A percentile compares a stretch with the other conserved stretches of the same genome.
phyloP scores from a whole-genome alignment of 805 yeast species.

The Cyberlindnera saturnus region DNA sequence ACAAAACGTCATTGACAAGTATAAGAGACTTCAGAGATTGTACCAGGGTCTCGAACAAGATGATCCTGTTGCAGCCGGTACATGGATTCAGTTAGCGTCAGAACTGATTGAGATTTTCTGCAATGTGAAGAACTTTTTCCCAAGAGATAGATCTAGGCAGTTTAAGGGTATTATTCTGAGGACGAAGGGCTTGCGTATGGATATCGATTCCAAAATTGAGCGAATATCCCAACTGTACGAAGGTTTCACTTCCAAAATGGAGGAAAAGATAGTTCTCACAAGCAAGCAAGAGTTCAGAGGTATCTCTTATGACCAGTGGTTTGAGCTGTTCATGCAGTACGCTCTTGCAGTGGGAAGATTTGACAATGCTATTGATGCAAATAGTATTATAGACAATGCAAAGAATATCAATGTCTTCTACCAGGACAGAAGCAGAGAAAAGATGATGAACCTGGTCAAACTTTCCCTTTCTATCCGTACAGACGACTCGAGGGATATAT shows the following conservation, averaged over 20 bases:
- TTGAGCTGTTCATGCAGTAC: slow-evolving; percentile 72
- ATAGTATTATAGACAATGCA: slow-evolving; percentile 67
- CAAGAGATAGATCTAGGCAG: slow-evolving; percentile 62
- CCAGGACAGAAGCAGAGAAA: slow-evolving; percentile 54
- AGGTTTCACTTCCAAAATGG: slow-evolving; percentile 37
- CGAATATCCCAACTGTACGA: slow-evolving; percentile 62
- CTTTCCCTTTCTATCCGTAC: slow-evolving; percentile 49
- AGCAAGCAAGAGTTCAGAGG: slow-evolving; percentile 68
- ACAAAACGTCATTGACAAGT: slow-evolving; percentile 50
- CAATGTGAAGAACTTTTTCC: slow-evolving; percentile 71
- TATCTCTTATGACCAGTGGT: slow-evolving; percentile 74
- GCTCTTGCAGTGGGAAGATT: slow-evolving; percentile 60
- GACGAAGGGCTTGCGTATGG: slow-evolving; percentile 54
- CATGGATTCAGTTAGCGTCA: slow-evolving; percentile 82
- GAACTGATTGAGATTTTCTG: slow-evolving; percentile 81
- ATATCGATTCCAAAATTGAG: slow-evolving; percentile 67
- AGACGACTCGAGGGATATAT: slow-evolving; percentile 47
- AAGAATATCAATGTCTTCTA: slow-evolving; percentile 72
- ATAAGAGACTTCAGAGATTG: slow-evolving; percentile 47
- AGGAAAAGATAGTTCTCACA: slow-evolving; percentile 37
- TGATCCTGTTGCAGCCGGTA: slow-evolving; percentile 55
- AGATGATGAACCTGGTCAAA: slow-evolving; percentile 57
- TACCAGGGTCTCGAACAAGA: slow-evolving; percentile 40
- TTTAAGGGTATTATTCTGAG: slow-evolving; percentile 64
- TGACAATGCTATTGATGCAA: slow-evolving; percentile 57